phyloP scores from a whole-genome alignment of 2,329 filamentous ascomycete genomes.

The Diplodia sapinea region DNA sequence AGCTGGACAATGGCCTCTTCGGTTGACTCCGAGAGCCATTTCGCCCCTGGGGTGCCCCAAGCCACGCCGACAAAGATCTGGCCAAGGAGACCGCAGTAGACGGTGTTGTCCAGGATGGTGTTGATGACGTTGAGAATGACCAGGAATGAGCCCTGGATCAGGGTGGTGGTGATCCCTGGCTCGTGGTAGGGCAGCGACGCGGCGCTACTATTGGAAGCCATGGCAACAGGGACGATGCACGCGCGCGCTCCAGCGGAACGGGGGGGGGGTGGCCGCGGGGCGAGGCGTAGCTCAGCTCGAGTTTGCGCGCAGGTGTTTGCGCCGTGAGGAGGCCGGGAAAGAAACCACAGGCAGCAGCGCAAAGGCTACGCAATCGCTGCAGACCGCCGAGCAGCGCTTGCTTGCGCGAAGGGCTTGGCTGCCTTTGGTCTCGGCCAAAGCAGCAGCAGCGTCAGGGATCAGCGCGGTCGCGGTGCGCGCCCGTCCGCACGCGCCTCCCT shows the following conservation, averaged over 20 bases:
- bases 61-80: conserved; percentile 73
- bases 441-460: conserved; percentile 13
- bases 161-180: conserved; percentile 63
- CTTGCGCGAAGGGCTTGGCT: neutral
- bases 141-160: conserved; percentile 67
- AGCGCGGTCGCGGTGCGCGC: conserved; percentile 16
- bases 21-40: conserved; percentile 60
- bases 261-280: neutral
- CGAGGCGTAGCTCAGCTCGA: neutral
- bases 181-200: conserved; percentile 64
- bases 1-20: conserved; percentile 67
- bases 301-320: neutral
- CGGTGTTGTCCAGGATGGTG: conserved; percentile 60
- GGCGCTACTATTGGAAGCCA: conserved; percentile 22
- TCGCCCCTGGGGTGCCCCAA: conserved; percentile 70
- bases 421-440: conserved; percentile 17
- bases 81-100: conserved; percentile 75
- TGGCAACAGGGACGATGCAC: conserved; percentile 1
- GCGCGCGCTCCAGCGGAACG: conserved; percentile 9
- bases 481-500: conserved; percentile 25
- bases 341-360: neutral
- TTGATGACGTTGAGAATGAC: conserved; percentile 66
- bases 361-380: neutral
- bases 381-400: neutral
- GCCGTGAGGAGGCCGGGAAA: neutral